Percentiles rank a stretch among this genome's conserved stretches.
Evolutionary conservation across 2,329 filamentous ascomycete species (phyloP).

Genomic region (Periconia digitata): DNA sequence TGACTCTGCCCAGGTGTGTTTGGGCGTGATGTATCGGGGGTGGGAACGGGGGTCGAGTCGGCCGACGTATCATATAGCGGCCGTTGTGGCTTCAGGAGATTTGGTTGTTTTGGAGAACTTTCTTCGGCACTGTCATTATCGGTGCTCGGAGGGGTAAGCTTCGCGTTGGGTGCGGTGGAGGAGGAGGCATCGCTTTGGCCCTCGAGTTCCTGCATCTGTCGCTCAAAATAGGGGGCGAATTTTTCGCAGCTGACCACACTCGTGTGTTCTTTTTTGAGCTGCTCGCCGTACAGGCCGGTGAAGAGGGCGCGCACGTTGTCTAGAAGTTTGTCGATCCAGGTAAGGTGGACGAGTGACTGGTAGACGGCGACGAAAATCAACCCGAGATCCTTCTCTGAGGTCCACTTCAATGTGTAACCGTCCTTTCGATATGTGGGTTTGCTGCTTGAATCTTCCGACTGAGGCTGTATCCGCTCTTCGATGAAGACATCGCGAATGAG

Average conservation of each 20-base stretch:
- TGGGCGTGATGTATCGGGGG: constrained; percentile 77
- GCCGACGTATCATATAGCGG: constrained; percentile 54
- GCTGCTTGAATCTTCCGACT: constrained; percentile 61
- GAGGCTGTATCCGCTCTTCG: constrained; percentile 76
- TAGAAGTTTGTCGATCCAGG: constrained; percentile 95
- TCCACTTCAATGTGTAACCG: constrained; percentile 94
- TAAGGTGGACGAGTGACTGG: constrained; percentile 89
- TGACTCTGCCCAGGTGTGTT: constrained; percentile 70
- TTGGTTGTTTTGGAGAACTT: constrained; percentile 55
- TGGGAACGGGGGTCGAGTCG: constrained; percentile 69
- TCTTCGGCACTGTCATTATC: constrained; percentile 53
- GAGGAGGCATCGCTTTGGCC: constrained; percentile 49
- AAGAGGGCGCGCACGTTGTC: constrained; percentile 95
- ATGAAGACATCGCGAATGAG: constrained; percentile 98
- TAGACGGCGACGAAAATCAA: constrained; percentile 98
- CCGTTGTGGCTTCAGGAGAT: constrained; percentile 49
- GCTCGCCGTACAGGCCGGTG: constrained; percentile 83
- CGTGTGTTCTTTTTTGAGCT: constrained; percentile 78
- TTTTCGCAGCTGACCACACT: constrained; percentile 72
- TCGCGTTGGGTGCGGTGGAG: constrained; percentile 37
- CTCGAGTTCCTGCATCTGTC: constrained; percentile 83
- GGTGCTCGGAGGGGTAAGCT: constrained; percentile 56
- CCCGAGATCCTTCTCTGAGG: constrained; percentile 85
- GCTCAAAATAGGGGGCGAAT: constrained; percentile 93
- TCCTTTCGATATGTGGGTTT: constrained; percentile 84